Percentiles rank a stretch among this genome's conserved stretches.
Conservation (phyloP, 1,284 basidiomycete species). For the Rhodotorula glutinis region DNA sequence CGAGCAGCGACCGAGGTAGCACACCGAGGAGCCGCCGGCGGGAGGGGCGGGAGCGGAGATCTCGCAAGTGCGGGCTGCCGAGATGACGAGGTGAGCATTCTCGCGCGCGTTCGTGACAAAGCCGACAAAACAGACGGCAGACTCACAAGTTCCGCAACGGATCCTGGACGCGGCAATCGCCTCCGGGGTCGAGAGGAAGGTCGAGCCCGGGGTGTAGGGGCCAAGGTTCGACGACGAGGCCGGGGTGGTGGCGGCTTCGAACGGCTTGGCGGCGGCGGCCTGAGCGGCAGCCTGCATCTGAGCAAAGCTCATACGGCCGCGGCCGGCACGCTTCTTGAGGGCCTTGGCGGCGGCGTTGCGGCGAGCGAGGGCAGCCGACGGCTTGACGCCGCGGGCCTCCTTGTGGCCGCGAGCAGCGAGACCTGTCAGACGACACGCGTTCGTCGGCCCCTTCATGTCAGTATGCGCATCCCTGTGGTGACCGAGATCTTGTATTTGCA, state of each 20-base stretch:
- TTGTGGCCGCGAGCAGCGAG: conserved; percentile 15
- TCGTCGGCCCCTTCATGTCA: neutral
- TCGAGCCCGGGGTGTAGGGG: conserved; percentile 16
- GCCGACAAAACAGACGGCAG: neutral
- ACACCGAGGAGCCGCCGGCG: conserved; percentile 22
- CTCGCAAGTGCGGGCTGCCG: conserved; percentile 20
- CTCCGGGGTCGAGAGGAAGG: conserved; percentile 20
- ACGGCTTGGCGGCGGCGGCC: neutral
- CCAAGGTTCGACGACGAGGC: neutral
- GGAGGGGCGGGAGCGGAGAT: conserved; percentile 12
- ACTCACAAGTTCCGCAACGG: conserved; percentile 29
- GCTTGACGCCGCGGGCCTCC: conserved; percentile 13
- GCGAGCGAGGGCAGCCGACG: conserved; percentile 21
- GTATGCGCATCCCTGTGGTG: too few relatives aligned
- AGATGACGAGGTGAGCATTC: too few relatives aligned
- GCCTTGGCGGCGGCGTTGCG: conserved; percentile 25
- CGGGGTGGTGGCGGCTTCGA: neutral
- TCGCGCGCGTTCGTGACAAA: neutral
- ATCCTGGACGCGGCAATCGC: conserved; percentile 22
- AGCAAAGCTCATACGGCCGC: neutral
- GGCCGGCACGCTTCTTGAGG: conserved; percentile 21
- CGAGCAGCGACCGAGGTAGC: conserved; percentile 21
- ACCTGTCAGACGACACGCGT: too few relatives aligned
- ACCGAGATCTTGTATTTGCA: too few relatives aligned
- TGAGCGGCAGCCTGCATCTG: neutral